Conservation (phyloP, 176 grass and related monocot species). For the Melocanna baccifera region DNA sequence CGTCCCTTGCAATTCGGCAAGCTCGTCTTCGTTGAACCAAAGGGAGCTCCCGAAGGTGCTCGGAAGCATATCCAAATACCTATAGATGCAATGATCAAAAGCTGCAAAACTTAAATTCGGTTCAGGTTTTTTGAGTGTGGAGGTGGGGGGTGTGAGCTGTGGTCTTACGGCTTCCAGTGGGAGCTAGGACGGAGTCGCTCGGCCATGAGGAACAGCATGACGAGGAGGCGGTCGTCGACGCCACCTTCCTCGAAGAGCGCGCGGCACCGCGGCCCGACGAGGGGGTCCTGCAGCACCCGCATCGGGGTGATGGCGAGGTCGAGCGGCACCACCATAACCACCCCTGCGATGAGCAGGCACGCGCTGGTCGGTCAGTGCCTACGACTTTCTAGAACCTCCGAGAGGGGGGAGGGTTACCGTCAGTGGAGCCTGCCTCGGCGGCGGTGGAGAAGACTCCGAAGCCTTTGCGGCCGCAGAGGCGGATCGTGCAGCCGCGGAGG, state of each 20-base stretch:
- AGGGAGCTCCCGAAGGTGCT: constrained; percentile 72
- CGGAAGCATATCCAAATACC: constrained; percentile 85
- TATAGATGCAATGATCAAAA: constrained; percentile 5
- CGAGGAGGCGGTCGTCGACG: constrained; percentile 76
- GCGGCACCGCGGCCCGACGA: constrained; percentile 61
- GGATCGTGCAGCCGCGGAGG: constrained; percentile 69
- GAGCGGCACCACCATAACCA: constrained; percentile 87
- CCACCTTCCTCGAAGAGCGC: constrained; percentile 63
- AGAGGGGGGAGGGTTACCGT: constrained; percentile 27
- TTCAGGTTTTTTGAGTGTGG: not conserved
- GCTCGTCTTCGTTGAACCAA: constrained; percentile 71
- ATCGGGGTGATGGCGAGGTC: constrained; percentile 84
- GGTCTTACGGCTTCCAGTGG: constrained; percentile 84
- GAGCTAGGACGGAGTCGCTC: constrained; percentile 73
- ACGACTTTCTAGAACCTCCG: not conserved
- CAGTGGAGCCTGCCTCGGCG: not conserved
- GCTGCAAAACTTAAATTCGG: not conserved
- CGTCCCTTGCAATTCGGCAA: constrained; percentile 77
- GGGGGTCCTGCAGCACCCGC: constrained; percentile 84
- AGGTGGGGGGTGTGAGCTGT: not conserved
- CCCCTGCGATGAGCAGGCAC: constrained; percentile 34
- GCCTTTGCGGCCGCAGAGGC: constrained; percentile 47
- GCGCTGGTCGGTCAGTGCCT: not conserved
- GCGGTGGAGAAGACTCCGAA: constrained; percentile 65
- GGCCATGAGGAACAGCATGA: constrained; percentile 89